These are phyloP conservation scores for Hibiscus mutabilis DNA, from an alignment of 345 rosid species.

Conservation along the genomic window DNA sequence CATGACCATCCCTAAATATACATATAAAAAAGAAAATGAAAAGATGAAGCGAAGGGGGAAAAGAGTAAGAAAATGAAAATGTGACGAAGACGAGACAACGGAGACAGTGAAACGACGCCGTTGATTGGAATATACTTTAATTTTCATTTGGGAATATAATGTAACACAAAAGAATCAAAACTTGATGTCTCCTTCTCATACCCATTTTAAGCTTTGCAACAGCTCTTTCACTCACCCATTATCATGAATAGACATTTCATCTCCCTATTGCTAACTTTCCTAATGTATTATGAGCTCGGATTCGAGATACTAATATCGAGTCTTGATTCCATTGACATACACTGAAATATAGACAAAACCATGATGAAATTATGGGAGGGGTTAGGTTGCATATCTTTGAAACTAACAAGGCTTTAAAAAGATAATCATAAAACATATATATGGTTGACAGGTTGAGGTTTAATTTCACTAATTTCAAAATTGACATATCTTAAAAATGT, in stretches of 20 bases:
- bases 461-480: too few relatives aligned
- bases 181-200: conserved; percentile 14
- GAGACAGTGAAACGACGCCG: not conserved
- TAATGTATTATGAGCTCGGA: not conserved
- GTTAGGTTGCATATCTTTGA: too few relatives aligned
- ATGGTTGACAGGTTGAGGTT: too few relatives aligned
- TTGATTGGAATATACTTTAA: not conserved
- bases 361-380: too few relatives aligned
- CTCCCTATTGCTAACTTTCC: not conserved
- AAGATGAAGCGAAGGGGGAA: not conserved
- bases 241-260: conserved; percentile 10
- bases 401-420: too few relatives aligned
- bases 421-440: too few relatives aligned
- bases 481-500: too few relatives aligned
- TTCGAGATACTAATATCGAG: too few relatives aligned
- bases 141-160: not conserved
- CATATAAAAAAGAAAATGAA: not conserved
- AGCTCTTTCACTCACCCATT: conserved; percentile 10
- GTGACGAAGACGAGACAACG: conserved; percentile 18
- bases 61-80: conserved; percentile 18
- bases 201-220: conserved; percentile 23
- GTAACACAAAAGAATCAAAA: not conserved
- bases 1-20: too few relatives aligned
- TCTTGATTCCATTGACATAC: too few relatives aligned
- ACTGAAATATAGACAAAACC: too few relatives aligned